Conservation (phyloP, 192 early-diverging fungal species). For the Chytriomyces confervae region DNA sequence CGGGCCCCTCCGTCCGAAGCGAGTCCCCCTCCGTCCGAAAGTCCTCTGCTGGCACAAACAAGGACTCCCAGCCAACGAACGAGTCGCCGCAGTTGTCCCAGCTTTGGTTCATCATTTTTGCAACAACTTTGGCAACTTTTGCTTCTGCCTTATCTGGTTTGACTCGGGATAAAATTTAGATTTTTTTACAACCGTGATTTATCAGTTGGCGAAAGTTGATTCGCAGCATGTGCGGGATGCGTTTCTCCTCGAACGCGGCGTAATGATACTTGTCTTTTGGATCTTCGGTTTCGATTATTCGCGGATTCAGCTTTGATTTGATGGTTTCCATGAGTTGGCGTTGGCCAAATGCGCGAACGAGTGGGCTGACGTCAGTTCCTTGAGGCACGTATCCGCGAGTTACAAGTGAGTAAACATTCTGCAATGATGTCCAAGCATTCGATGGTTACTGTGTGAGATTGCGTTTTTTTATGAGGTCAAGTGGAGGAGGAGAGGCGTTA, state of each 20-base stretch:
- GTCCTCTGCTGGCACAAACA: no score
- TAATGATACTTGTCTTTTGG: conserved; percentile 15
- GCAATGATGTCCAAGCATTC: background rate
- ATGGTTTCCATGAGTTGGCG: background rate
- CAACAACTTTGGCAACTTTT: no score
- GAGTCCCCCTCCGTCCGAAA: no score
- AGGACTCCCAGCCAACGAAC: no score
- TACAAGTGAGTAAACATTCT: conserved; percentile 25
- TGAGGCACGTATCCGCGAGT: conserved; percentile 29
- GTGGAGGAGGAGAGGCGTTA: background rate
- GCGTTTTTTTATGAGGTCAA: background rate
- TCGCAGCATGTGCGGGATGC: background rate
- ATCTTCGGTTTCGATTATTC: no score
- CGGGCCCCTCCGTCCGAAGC: no score
- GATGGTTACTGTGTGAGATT: background rate
- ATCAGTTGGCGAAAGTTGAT: background rate
- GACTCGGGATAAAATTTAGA: no score
- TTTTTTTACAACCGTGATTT: no score
- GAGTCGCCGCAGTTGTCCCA: no score
- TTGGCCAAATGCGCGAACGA: background rate
- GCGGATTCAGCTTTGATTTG: conserved; percentile 3
- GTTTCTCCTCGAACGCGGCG: conserved; percentile 11
- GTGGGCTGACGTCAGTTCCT: conserved; percentile 10
- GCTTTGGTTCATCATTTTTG: no score
- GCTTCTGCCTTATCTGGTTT: no score